A percentile compares a stretch with the other conserved stretches of the same genome.
These are phyloP conservation scores for Mayamaea pseudoterrestris DNA, from an alignment of 108 stramenopile species.

Conservation along the genomic window DNA sequence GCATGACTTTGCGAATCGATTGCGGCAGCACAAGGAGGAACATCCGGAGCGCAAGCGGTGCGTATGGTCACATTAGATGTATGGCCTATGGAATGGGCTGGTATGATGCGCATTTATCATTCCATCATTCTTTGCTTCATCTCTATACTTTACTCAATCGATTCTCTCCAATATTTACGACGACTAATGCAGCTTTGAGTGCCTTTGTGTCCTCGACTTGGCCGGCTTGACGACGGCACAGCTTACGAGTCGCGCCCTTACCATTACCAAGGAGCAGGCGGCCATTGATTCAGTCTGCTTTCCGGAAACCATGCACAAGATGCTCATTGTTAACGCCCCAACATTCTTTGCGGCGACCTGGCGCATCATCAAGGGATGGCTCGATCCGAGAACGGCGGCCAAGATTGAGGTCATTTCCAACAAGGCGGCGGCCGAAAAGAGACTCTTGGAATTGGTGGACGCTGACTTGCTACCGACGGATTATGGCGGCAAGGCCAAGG, in stretches of 20 bases:
- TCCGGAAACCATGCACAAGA: slow-evolving; percentile 76
- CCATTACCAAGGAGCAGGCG: slow-evolving; percentile 75
- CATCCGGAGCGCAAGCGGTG: slow-evolving; percentile 48
- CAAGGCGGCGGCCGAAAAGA: slow-evolving; percentile 43
- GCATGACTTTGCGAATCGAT: slow-evolving; percentile 57
- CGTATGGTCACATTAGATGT: too few relatives aligned
- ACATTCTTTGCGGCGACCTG: slow-evolving; percentile 73
- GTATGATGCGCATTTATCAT: neutral
- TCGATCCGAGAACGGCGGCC: slow-evolving; percentile 67
- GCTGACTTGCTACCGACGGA: slow-evolving; percentile 59
- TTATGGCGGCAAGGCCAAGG: slow-evolving; percentile 62
- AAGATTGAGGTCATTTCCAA: slow-evolving; percentile 74
- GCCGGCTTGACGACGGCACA: slow-evolving; percentile 46
- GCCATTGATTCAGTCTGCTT: slow-evolving; percentile 82
- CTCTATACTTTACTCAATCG: too few relatives aligned
- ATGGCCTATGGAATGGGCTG: too few relatives aligned
- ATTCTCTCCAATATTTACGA: too few relatives aligned
- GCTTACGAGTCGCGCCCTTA: slow-evolving; percentile 37
- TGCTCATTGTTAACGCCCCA: slow-evolving; percentile 74
- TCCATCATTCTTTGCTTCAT: neutral
- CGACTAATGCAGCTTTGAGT: slow-evolving; percentile 59
- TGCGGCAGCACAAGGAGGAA: slow-evolving; percentile 44
- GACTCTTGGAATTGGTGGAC: slow-evolving; percentile 51
- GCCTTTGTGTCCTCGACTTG: slow-evolving; percentile 59
- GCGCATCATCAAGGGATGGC: slow-evolving; percentile 75